Evolutionary conservation across 2,329 filamentous ascomycete genomes (phyloP).

Genomic region (Alternaria viburni): DNA sequence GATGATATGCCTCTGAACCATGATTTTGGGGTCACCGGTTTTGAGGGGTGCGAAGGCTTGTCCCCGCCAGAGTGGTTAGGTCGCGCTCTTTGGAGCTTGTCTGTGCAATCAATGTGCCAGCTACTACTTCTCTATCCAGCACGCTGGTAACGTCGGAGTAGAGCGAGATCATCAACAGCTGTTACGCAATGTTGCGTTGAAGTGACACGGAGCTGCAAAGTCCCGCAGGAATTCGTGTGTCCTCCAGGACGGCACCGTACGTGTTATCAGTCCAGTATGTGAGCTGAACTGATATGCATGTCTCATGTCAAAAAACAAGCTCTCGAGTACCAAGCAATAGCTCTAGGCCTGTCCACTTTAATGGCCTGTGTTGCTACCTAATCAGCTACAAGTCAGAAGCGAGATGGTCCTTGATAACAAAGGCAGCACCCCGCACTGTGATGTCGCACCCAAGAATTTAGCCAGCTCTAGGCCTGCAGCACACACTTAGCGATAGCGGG

Average conservation of each 20-base stretch:
- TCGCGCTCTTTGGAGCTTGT: constrained; percentile 1
- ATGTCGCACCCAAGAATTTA: background rate
- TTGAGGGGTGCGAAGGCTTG: constrained; percentile 3
- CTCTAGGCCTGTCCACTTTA: background rate
- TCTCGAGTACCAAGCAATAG: constrained; percentile 2
- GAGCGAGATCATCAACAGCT: background rate
- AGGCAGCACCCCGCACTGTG: constrained; percentile 2
- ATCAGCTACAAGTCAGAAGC: background rate
- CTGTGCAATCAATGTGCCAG: background rate
- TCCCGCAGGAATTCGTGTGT: constrained; percentile 10
- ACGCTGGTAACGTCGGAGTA: background rate
- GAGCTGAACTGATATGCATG: constrained; percentile 9
- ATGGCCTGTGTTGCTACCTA: background rate
- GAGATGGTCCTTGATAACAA: background rate
- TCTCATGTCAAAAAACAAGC: constrained; percentile 4
- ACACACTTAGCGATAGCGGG: background rate
- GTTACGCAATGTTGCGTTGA: background rate
- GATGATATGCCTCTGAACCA: constrained; percentile 27
- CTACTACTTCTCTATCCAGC: background rate
- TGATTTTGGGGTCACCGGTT: constrained; percentile 28
- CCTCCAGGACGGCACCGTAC: background rate
- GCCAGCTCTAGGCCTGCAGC: background rate
- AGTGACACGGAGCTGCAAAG: constrained; percentile 4
- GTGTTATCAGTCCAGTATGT: constrained; percentile 4
- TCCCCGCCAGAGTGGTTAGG: background rate